Evolutionary conservation across 2,329 filamentous ascomycete genomes (phyloP).

Genomic region (Monosporascus sp.): DNA sequence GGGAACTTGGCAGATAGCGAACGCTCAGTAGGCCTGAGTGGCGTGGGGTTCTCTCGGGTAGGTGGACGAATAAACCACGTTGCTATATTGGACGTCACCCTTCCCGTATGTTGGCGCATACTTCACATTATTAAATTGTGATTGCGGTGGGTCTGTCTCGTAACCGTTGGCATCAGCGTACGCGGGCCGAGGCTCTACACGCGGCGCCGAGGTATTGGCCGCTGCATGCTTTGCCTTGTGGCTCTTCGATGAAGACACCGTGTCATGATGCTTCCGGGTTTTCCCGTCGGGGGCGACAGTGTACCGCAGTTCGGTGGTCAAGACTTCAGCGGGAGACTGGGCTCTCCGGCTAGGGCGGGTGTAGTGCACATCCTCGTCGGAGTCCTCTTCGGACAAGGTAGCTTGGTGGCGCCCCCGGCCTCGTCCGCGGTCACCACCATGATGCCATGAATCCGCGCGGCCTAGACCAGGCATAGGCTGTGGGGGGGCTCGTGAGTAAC

Average conservation of each 20-base stretch:
- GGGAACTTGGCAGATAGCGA: neutral
- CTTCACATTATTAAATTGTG: slow-evolving; percentile 9
- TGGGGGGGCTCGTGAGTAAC: slow-evolving; percentile 12
- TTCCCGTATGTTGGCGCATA: slow-evolving; percentile 6
- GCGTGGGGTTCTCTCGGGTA: slow-evolving; percentile 4
- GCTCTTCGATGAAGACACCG: neutral
- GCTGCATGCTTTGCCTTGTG: slow-evolving; percentile 8
- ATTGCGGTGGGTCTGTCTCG: slow-evolving; percentile 11
- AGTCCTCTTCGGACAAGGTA: slow-evolving; percentile 16
- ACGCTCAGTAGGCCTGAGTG: neutral
- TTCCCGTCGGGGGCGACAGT: neutral
- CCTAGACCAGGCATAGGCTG: slow-evolving; percentile 10
- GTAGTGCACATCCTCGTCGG: slow-evolving; percentile 18
- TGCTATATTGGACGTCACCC: slow-evolving; percentile 15
- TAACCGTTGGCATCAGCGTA: slow-evolving; percentile 13
- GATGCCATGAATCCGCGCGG: slow-evolving; percentile 19
- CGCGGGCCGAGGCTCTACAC: slow-evolving; percentile 7
- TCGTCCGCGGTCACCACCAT: slow-evolving; percentile 12
- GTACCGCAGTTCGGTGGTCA: neutral
- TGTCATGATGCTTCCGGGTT: neutral
- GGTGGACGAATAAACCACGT: slow-evolving; percentile 6
- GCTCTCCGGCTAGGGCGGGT: slow-evolving; percentile 15
- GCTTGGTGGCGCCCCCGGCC: slow-evolving; percentile 15
- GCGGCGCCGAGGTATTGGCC: slow-evolving; percentile 16
- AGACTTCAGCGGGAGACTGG: slow-evolving; percentile 16